Base-by-base conservation (phyloP, 2,329 filamentous ascomycete species). In the Cladosporium sp. region DNA sequence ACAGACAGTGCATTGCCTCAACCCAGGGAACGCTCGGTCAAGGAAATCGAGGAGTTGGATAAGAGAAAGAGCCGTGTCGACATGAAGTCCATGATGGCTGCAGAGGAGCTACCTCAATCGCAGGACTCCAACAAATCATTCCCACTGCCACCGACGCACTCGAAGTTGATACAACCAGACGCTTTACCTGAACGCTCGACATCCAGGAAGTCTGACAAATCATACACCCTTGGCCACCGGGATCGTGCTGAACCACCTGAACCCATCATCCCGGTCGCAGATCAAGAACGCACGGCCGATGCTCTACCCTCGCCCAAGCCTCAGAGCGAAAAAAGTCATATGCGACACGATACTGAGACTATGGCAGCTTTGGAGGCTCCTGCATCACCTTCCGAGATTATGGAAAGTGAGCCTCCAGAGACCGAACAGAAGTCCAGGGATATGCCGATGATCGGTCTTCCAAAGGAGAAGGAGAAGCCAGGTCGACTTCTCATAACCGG, bases 1-100 rank as follows among this genome's bases (percentile, higher is more conserved):
- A 15, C 27, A 6, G 13, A 24, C 4, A 8, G 7, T 9, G 5
- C 12, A 9, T 13, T 48, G 24, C 27, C 45, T 34, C 24, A 22
- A 17, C 32, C 47, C 1, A 43, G 40, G 24, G 40, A 43, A 6
- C 39, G 47, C 15, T 39, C 47, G 13, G 9, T 32, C 2, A 13
- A 19, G 12, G 45, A 48, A 15, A 48, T 48, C 3, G 51, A 50
- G 18, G 56, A 56, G 27, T 30, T 55, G 12, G 57, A 61, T 18
- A 51, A 44, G 12, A 43, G 51, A 17, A 61, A 58, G 49, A 59
- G 56, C 44, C 41, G 57, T 52, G 48, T 58, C 12, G 54, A 56
- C 30, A 47, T 61, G 32, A 61, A 61, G 50, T 43, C 41, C 4
- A 32, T 56, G 17, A 52, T 57, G 7, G 53, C 42, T 4, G 37